These are phyloP conservation scores for Pyrrhoderma noxium DNA, from an alignment of 1,284 basidiomycete genomes.

Conservation along the genomic window DNA sequence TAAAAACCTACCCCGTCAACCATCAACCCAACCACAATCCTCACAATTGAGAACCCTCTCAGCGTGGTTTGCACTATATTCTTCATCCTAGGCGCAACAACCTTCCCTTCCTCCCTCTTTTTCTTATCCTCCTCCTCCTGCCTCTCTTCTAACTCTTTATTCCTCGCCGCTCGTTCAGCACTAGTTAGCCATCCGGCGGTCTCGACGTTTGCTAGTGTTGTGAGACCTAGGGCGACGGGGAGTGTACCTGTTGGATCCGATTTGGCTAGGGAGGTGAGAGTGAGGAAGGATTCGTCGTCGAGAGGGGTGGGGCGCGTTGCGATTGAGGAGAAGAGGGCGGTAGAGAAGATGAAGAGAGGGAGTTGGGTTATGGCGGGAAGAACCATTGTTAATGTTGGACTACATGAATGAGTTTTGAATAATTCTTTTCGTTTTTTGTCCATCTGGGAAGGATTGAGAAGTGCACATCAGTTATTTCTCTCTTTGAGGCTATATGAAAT, in stretches of 20 bases:
- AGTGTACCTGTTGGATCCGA: conserved; percentile 64
- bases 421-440: conserved; percentile 50
- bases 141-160: conserved; percentile 31
- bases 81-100: conserved; percentile 34
- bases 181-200: conserved; percentile 64
- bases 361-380: conserved; percentile 62
- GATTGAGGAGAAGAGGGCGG: conserved; percentile 50
- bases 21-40: conserved; percentile 71
- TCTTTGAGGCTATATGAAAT: too few species aligned
- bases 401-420: conserved; percentile 49
- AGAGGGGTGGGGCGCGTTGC: conserved; percentile 54
- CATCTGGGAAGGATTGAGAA: conserved; percentile 35
- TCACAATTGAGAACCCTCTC: conserved; percentile 55
- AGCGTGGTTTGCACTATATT: conserved; percentile 56
- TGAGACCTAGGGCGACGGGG: conserved; percentile 64
- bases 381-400: conserved; percentile 51
- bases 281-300: conserved; percentile 68
- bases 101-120: conserved; percentile 29
- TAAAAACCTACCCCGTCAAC: conserved; percentile 65
- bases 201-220: conserved; percentile 75
- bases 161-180: conserved; percentile 33
- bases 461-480: too few species aligned
- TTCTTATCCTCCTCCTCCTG: conserved; percentile 38
- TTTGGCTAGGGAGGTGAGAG: conserved; percentile 62
- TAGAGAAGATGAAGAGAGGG: conserved; percentile 64